A percentile compares a stretch with the other conserved stretches of the same genome.
These are phyloP conservation scores for Iberis pinnata DNA, from an alignment of 345 rosid species.

Conservation along the genomic window DNA sequence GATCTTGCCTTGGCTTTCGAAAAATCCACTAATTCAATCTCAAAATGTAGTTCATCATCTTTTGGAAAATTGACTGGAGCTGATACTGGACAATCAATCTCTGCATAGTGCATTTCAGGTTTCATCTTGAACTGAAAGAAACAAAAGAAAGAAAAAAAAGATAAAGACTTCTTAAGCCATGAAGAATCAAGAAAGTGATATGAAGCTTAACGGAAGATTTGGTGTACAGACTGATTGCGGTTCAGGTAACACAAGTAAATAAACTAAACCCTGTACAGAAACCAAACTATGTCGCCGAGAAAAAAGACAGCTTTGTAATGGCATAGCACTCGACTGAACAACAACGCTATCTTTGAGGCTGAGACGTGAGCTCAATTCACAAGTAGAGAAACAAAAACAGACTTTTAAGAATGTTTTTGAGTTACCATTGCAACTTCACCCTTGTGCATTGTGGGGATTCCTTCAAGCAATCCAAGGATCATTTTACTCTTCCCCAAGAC, in stretches of 20 bases:
- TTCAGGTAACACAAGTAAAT: conserved; percentile 1
- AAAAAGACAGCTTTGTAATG: neutral
- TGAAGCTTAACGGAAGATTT: neutral
- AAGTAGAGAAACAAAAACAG: neutral
- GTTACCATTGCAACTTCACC: conserved; percentile 93
- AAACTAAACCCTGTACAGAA: conserved; percentile 3
- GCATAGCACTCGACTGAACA: neutral
- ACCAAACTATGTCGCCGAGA: neutral
- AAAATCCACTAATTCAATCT: conserved; percentile 80
- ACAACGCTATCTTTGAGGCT: neutral
- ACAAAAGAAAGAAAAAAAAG: conserved; percentile 5
- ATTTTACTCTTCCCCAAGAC: conserved; percentile 90
- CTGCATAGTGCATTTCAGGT: conserved; percentile 86
- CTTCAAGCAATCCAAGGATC: conserved; percentile 78
- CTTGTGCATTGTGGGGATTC: conserved; percentile 86
- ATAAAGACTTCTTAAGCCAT: neutral
- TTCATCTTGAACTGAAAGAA: conserved; percentile 87
- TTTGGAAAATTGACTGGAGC: conserved; percentile 63
- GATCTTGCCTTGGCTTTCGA: conserved; percentile 70
- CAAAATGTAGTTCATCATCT: conserved; percentile 96
- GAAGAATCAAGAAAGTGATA: conserved; percentile 7
- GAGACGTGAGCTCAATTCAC: neutral
- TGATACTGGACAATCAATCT: conserved; percentile 75
- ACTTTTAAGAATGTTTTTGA: neutral
- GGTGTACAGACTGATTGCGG: neutral